Conservation (phyloP, 495 filamentous ascomycete species). For the Clavariopsis aquatica region DNA sequence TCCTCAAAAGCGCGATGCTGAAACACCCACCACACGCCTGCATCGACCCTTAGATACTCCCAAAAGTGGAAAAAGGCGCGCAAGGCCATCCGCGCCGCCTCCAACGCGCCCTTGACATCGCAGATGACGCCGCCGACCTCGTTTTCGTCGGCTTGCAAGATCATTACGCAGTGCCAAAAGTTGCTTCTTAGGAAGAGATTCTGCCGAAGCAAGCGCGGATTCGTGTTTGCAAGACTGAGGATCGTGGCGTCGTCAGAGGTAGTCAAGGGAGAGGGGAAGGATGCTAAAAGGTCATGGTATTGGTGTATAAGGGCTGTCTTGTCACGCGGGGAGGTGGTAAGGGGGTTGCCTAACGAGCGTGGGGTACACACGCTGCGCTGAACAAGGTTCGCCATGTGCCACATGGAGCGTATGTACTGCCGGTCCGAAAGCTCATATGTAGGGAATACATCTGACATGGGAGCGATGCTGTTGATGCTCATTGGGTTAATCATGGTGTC, state of each 20-base stretch:
- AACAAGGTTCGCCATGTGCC: constrained; percentile 70
- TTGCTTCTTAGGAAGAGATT: constrained; percentile 69
- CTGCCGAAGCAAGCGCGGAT: constrained; percentile 64
- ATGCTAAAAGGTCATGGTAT: constrained; percentile 62
- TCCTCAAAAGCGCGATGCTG: constrained; percentile 72
- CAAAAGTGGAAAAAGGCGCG: constrained; percentile 66
- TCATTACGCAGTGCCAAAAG: constrained; percentile 74
- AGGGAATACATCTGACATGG: constrained; percentile 29
- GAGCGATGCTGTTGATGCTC: constrained; percentile 47
- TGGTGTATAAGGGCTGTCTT: constrained; percentile 62
- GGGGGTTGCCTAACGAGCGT: constrained; percentile 64
- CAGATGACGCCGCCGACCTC: constrained; percentile 54
- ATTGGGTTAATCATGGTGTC: constrained; percentile 42
- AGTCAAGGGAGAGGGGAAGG: constrained; percentile 64
- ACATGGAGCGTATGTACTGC: constrained; percentile 67
- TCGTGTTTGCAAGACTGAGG: constrained; percentile 50
- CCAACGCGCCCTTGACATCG: constrained; percentile 65
- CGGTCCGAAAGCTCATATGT: constrained; percentile 53
- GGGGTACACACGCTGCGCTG: constrained; percentile 68
- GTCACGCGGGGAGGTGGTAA: constrained; percentile 59
- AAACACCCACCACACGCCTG: constrained; percentile 76
- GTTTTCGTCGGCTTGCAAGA: constrained; percentile 63
- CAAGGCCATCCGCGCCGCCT: constrained; percentile 67
- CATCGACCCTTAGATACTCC: constrained; percentile 62
- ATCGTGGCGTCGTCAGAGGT: constrained; percentile 60